Percentiles rank a stretch among this genome's conserved stretches.
These are phyloP conservation scores for Closterium sp. DNA, from an alignment of 139 green algal genomes.

Conservation along the genomic window DNA sequence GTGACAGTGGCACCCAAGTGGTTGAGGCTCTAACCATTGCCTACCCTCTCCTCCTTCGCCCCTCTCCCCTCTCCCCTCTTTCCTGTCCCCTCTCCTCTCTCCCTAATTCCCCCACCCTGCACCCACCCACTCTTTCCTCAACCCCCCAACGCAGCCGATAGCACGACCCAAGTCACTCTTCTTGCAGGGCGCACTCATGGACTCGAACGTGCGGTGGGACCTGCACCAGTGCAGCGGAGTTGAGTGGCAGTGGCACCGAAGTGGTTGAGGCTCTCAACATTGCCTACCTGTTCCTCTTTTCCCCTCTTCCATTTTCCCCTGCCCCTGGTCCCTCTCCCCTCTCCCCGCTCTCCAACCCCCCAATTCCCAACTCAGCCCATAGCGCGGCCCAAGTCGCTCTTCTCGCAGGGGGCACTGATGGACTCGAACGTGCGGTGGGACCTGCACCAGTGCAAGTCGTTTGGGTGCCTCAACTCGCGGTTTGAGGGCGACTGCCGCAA, in stretches of 20 bases:
- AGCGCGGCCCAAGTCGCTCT: not conserved
- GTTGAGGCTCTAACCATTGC: too few relatives aligned
- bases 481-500: slow-evolving; percentile 4
- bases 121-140: not conserved
- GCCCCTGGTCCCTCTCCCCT: not conserved
- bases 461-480: slow-evolving; percentile 9
- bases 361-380: not conserved
- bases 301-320: not conserved
- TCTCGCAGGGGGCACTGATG: not conserved
- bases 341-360: not conserved
- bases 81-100: too few relatives aligned
- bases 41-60: too few relatives aligned
- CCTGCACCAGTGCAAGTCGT: slow-evolving; percentile 14
- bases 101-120: too few relatives aligned
- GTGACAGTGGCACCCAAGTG: too few relatives aligned
- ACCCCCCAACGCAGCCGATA: not conserved
- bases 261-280: not conserved
- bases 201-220: too few relatives aligned
- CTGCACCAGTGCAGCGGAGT: too few relatives aligned
- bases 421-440: slow-evolving; percentile 13
- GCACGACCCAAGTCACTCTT: not conserved
- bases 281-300: not conserved
- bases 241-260: not conserved
- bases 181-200: too few relatives aligned
- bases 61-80: too few relatives aligned